A percentile compares a stretch with the other conserved stretches of the same genome.
phyloP scores from a whole-genome alignment of 306 rosid genomes.

The Senna siamea region DNA sequence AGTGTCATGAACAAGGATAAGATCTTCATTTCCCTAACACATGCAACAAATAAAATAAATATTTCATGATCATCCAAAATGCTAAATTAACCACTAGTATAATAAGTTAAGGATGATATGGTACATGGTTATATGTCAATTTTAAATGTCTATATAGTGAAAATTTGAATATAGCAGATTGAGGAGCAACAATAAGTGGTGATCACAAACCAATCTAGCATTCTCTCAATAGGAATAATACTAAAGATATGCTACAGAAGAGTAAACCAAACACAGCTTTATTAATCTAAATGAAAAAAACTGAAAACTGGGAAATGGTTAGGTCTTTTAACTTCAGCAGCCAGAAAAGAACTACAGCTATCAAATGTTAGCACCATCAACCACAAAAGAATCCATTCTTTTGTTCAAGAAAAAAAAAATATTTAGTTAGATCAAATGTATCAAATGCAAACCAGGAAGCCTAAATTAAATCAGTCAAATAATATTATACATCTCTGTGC shows the following conservation, averaged over 20 bases:
- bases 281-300: background rate
- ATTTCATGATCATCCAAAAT: background rate
- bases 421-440: background rate
- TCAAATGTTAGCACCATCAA: conserved; percentile 5
- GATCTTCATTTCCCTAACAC: conserved; percentile 74
- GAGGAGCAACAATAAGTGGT: conserved; percentile 3
- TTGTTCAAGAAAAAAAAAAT: background rate
- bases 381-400: background rate
- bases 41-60: conserved; percentile 28
- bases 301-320: background rate
- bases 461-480: background rate
- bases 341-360: background rate
- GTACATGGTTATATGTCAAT: background rate
- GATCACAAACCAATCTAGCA: background rate
- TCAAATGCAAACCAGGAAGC: background rate
- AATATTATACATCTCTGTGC: conserved; percentile 6
- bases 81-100: background rate
- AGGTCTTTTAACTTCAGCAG: conserved; percentile 1
- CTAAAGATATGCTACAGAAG: background rate
- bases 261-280: background rate
- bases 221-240: background rate
- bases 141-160: background rate
- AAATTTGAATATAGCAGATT: background rate
- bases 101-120: background rate
- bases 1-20: conserved; percentile 84